These are phyloP conservation scores for Globisporangium lucens DNA, from an alignment of 352 stramenopile species.

Conservation along the genomic window DNA sequence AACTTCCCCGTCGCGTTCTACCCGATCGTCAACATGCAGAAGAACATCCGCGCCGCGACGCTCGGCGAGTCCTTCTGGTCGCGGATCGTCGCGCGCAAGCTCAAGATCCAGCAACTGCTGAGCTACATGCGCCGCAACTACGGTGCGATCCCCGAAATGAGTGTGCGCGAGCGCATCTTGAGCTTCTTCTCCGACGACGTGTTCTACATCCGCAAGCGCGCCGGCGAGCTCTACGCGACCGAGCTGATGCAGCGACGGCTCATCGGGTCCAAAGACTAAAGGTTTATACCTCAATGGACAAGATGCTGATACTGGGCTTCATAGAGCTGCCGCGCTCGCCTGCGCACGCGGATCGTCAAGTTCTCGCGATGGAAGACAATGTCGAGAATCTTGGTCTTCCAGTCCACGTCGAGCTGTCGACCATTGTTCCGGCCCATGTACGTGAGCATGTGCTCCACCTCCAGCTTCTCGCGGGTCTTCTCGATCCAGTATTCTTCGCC, in stretches of 20 bases:
- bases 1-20: constrained; percentile 52
- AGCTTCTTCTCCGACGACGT: constrained; percentile 50
- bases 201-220: constrained; percentile 43
- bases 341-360: constrained; percentile 22
- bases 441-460: constrained; percentile 28
- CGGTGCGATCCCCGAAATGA: constrained; percentile 40
- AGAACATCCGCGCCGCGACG: constrained; percentile 41
- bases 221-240: constrained; percentile 39
- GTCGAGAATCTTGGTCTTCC: constrained; percentile 31
- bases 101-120: constrained; percentile 51
- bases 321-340: constrained; percentile 38
- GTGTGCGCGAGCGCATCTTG: constrained; percentile 32
- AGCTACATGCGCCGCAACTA: constrained; percentile 59
- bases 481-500: constrained; percentile 49
- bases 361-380: constrained; percentile 32
- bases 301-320: constrained; percentile 15
- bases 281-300: background rate
- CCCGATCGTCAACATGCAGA: constrained; percentile 58
- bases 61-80: constrained; percentile 43
- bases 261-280: constrained; percentile 17
- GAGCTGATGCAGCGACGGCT: constrained; percentile 35
- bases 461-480: constrained; percentile 43
- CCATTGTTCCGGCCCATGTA: constrained; percentile 45
- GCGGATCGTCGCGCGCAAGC: constrained; percentile 38
- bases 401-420: constrained; percentile 28